A percentile compares a stretch with the other conserved stretches of the same genome.
phyloP scores from a whole-genome alignment of 2,329 filamentous ascomycete species.

The Fusarium piperis region DNA sequence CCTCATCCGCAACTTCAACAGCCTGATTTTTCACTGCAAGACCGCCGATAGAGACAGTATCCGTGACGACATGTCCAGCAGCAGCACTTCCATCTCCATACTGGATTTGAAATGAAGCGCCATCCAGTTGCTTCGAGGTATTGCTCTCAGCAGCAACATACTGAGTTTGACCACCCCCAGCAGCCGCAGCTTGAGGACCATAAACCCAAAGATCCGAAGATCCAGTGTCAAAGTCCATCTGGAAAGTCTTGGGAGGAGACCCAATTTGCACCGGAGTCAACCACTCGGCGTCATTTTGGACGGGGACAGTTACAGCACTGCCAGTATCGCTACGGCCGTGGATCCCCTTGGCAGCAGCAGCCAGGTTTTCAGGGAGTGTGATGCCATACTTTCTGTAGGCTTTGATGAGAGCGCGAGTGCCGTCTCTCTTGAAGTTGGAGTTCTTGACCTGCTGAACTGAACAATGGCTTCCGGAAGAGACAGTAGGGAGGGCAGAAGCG shows the following conservation, averaged over 20 bases:
- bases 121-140: conserved; percentile 49
- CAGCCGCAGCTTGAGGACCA: conserved; percentile 53
- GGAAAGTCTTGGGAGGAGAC: conserved; percentile 53
- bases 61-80: conserved; percentile 54
- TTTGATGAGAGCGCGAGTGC: conserved; percentile 46
- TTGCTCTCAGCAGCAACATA: conserved; percentile 52
- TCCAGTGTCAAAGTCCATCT: conserved; percentile 58
- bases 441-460: conserved; percentile 52
- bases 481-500: conserved; percentile 18
- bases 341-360: conserved; percentile 29
- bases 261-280: conserved; percentile 54
- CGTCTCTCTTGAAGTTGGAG: conserved; percentile 46
- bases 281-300: conserved; percentile 49
- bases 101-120: conserved; percentile 52
- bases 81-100: conserved; percentile 59
- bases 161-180: conserved; percentile 49
- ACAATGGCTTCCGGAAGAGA: background rate
- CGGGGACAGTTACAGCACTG: conserved; percentile 42
- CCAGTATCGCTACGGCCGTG: conserved; percentile 41
- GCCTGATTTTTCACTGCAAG: conserved; percentile 53
- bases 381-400: conserved; percentile 51
- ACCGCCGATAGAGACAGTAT: conserved; percentile 55
- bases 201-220: conserved; percentile 61
- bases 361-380: conserved; percentile 40
- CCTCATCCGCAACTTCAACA: conserved; percentile 54